A percentile compares a stretch with the other conserved stretches of the same genome.
phyloP scores from a whole-genome alignment of 345 rosid species.

The Euphorbia pulcherrima region DNA sequence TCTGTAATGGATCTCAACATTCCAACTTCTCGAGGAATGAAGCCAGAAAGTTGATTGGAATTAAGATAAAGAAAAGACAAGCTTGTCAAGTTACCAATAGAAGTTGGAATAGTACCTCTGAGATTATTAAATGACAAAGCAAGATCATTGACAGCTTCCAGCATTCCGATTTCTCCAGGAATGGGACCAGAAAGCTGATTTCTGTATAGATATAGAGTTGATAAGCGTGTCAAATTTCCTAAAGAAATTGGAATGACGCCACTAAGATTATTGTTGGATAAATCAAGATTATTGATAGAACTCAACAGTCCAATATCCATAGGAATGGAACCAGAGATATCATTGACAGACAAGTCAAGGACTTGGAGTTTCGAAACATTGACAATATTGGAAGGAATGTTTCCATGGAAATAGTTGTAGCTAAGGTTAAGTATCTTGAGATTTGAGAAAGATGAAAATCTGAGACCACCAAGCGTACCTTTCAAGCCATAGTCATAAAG shows the following conservation, averaged over 20 bases:
- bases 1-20: neutral
- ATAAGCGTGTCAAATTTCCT: neutral
- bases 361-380: neutral
- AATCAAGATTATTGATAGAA: neutral
- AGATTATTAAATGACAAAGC: neutral
- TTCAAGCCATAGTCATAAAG: neutral
- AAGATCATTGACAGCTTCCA: neutral
- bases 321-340: slow-evolving; percentile 9
- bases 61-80: neutral
- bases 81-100: neutral
- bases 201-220: neutral
- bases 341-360: neutral
- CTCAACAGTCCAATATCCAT: neutral
- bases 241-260: neutral
- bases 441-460: neutral
- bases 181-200: neutral
- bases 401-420: neutral
- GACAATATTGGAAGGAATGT: neutral
- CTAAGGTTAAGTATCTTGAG: neutral
- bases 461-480: neutral
- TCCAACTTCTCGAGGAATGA: neutral
- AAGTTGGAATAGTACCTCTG: neutral
- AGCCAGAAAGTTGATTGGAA: neutral
- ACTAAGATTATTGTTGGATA: slow-evolving; percentile 15
- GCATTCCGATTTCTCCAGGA: neutral